These are phyloP conservation scores for Lachancea meyersii DNA, from an alignment of 805 yeast genomes.

Conservation along the genomic window DNA sequence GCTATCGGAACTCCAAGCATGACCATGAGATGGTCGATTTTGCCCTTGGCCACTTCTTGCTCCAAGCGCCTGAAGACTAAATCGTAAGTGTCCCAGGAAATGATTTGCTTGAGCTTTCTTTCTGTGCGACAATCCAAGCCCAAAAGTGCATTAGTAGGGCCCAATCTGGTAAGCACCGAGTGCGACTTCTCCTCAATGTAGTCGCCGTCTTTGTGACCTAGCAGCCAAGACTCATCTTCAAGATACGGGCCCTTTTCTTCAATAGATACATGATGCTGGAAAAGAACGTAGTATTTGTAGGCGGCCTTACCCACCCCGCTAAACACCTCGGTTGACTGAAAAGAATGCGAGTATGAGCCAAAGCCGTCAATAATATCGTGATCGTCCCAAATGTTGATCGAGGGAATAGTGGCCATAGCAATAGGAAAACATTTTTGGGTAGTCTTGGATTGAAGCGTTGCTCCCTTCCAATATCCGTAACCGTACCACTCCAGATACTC, in stretches of 20 bases:
- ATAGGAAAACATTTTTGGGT: constrained; percentile 62
- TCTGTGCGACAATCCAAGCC: constrained; percentile 95
- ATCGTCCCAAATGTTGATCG: constrained; percentile 83
- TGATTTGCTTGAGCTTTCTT: constrained; percentile 55
- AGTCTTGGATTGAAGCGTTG: constrained; percentile 47
- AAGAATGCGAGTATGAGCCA: constrained; percentile 74
- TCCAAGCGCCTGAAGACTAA: constrained; percentile 53
- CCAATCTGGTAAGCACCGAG: constrained; percentile 67
- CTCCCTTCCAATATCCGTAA: constrained; percentile 75
- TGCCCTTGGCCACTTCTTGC: constrained; percentile 46
- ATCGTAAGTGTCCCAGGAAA: constrained; percentile 51
- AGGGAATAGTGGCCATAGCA: constrained; percentile 79
- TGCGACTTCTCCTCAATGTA: constrained; percentile 62
- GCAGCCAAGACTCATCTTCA: constrained; percentile 54
- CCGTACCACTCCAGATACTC: constrained; percentile 90
- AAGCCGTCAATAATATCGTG: constrained; percentile 96
- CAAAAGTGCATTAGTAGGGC: constrained; percentile 60
- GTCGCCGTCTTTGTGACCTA: constrained; percentile 48
- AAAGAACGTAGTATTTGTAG: constrained; percentile 78
- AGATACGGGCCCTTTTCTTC: constrained; percentile 38
- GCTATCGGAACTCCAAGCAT: constrained; percentile 93
- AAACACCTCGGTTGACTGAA: constrained; percentile 70
- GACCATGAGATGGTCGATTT: constrained; percentile 68
- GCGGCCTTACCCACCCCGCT: constrained; percentile 70
- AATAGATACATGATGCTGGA: constrained; percentile 74